Conservation (phyloP, 306 rosid genomes). For the Lablab purpureus region DNA sequence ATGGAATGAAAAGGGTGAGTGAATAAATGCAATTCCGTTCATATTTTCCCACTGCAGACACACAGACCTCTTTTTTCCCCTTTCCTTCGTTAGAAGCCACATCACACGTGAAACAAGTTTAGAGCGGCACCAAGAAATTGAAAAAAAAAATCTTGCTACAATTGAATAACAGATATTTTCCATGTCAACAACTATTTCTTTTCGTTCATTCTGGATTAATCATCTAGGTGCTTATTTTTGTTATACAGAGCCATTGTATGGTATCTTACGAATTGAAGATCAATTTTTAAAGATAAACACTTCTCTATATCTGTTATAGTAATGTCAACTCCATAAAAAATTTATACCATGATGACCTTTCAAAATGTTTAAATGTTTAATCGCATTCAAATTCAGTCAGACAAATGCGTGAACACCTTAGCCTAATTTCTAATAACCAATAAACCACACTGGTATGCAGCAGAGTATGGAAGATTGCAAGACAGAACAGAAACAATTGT, state of each 20-base stretch:
- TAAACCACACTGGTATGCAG: neutral
- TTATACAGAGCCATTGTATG: no score
- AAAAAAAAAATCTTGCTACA: neutral
- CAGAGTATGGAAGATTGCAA: neutral
- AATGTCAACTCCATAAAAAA: neutral
- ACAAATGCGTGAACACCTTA: neutral
- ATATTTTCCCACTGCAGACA: neutral
- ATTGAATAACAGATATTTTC: no score
- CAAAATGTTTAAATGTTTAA: neutral
- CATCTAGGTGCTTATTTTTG: no score
- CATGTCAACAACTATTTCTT: no score
- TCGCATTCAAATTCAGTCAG: neutral
- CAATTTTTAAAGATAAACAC: no score
- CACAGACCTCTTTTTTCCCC: no score
- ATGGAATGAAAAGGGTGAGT: neutral
- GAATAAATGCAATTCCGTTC: neutral
- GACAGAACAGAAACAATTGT: neutral
- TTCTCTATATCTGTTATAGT: neutral
- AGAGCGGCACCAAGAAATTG: constrained; percentile 31
- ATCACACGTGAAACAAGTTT: neutral
- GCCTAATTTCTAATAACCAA: neutral
- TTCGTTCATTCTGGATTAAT: no score
- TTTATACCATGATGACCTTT: neutral
- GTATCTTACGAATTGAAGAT: no score
- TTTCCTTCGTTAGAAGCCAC: neutral